Conservation (phyloP, 345 rosid species). For the Zanthoxylum bungeanum region DNA sequence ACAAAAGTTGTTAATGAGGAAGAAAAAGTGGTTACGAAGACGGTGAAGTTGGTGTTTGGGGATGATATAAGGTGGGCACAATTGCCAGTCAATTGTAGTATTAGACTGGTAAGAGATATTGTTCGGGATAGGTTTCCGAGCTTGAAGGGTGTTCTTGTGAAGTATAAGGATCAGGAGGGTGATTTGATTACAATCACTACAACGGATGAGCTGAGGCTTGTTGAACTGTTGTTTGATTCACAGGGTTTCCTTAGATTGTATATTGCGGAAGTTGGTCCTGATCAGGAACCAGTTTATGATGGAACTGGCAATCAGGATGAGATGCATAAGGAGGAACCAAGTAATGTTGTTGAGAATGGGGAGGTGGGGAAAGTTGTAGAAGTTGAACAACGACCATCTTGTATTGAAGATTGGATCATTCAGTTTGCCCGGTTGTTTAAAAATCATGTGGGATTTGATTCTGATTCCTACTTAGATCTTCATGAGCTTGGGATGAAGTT, state of each 20-base stretch:
- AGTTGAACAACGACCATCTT: constrained; percentile 36
- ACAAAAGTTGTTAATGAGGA: constrained; percentile 38
- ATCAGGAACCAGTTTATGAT: constrained; percentile 88
- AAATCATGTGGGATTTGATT: constrained; percentile 94
- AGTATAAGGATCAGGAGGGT: constrained; percentile 86
- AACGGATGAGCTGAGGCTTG: constrained; percentile 74
- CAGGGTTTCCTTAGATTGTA: constrained; percentile 71
- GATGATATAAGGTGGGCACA: constrained; percentile 97
- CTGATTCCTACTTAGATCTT: constrained; percentile 90
- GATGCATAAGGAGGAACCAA: constrained; percentile 25
- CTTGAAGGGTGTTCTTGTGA: constrained; percentile 70
- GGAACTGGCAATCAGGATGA: constrained; percentile 37
- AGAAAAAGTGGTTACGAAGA: constrained; percentile 56
- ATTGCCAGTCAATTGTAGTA: constrained; percentile 57
- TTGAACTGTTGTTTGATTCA: constrained; percentile 49
- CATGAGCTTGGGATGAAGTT: constrained; percentile 94
- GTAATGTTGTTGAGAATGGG: constrained; percentile 43
- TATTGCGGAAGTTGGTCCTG: constrained; percentile 64
- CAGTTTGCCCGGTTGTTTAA: constrained; percentile 90
- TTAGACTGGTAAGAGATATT: constrained; percentile 72
- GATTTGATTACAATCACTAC: constrained; percentile 90
- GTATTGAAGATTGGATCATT: constrained; percentile 78
- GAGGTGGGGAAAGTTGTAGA: constrained; percentile 32
- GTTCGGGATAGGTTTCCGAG: constrained; percentile 77
- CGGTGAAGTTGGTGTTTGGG: constrained; percentile 80